A percentile compares a stretch with the other conserved stretches of the same genome.
These are phyloP conservation scores for Cephalotrichum gorgonifer DNA, from an alignment of 2,329 filamentous ascomycete species.

Conservation along the genomic window DNA sequence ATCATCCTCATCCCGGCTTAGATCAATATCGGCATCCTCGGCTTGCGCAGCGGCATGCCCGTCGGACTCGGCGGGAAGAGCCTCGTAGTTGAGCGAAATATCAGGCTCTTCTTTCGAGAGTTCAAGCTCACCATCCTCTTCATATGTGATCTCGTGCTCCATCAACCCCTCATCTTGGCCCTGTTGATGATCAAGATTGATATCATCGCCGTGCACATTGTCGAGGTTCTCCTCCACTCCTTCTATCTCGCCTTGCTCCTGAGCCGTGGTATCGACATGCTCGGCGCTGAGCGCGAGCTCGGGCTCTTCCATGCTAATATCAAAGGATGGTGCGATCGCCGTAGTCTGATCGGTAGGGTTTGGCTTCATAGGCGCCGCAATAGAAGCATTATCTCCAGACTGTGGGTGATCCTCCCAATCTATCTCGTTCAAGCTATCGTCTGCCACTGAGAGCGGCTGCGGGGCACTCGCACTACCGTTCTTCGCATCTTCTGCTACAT, in stretches of 20 bases:
- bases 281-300: too few relatives aligned
- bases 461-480: background rate
- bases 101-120: background rate
- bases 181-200: background rate
- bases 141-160: slow-evolving; percentile 12
- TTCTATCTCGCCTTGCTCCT: background rate
- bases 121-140: slow-evolving; percentile 6
- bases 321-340: slow-evolving; percentile 4
- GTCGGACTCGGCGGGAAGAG: background rate
- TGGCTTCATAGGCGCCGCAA: slow-evolving; percentile 9
- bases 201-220: background rate
- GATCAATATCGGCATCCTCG: background rate
- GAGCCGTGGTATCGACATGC: slow-evolving; percentile 15
- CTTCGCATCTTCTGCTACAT: background rate
- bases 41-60: background rate
- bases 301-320: slow-evolving; percentile 16
- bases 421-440: slow-evolving; percentile 6
- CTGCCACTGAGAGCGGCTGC: background rate
- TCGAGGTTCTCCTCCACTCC: background rate
- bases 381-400: background rate
- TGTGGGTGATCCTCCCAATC: slow-evolving; percentile 9
- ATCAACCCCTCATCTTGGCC: slow-evolving; percentile 5
- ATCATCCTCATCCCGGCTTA: background rate
- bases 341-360: slow-evolving; percentile 12
- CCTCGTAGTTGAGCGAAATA: slow-evolving; percentile 4